Base-by-base conservation (phyloP, 306 rosid species). In the Trifolium repens region DNA sequence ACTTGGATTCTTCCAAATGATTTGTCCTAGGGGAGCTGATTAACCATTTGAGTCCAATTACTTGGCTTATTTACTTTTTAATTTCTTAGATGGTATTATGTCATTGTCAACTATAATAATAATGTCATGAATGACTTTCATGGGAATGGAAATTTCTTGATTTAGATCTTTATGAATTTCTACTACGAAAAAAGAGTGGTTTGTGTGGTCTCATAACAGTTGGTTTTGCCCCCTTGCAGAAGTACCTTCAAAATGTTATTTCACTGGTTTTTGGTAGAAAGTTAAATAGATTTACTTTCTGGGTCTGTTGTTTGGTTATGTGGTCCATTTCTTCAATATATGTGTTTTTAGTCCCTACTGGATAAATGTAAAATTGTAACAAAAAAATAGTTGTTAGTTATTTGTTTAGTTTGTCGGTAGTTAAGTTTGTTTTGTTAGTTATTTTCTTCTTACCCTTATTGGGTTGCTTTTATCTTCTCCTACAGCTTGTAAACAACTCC, bases 111-210 rank as follows among this genome's bases (percentile, higher is more conserved):
- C 2, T 77, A 30, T 44, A 55, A 47, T 54, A 32, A 68, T 54
- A 32, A 58, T 78, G 17, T 69, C n/a, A 50, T 58, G 71, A 40
- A 26, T 73, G 71, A 7, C 67, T 69, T 77, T 42, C 69, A 2
- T 12, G 40, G 9, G 53, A 14, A 60, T 64, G 80, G 7, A 67
- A 49, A 58, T 65, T 65, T 71, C 63, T 3, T 37, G 54, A 17
- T 69, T 69, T 69, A 50, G 26, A 70, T 69, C 5, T 55, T 68
- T 81, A 34, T 46, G 8, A 49, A 2, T 50, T 13, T 43, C 17
- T 57, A 26, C 14, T 8, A 22, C 3, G 12, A 42, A 65, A 44
- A 46, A 49, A 11, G 43, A 44, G 39, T 57, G 16, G 40, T 27
- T 26, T 14, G 17, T 14, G 19, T 49, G 17, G 6, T 44, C 6